These are phyloP conservation scores for Platanthera zijinensis DNA, from an alignment of 106 monocot species.

Conservation along the genomic window DNA sequence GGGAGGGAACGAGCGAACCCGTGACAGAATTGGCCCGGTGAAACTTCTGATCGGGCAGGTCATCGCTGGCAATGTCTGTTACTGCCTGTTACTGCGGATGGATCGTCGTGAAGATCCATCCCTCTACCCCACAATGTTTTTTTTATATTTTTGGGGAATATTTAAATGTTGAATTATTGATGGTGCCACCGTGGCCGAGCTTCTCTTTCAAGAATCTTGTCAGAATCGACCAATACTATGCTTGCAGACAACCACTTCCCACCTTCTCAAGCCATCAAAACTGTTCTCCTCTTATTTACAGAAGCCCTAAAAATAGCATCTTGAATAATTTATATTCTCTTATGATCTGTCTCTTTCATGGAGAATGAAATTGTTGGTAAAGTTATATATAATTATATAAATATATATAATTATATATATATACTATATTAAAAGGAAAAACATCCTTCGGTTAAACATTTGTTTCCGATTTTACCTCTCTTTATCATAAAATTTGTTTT, in stretches of 20 bases:
- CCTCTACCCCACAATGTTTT: too few species aligned
- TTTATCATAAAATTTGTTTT: too few species aligned
- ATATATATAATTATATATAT: too few species aligned
- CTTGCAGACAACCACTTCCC: constrained; percentile 61
- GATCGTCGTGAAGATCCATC: background rate
- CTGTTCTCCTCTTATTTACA: background rate
- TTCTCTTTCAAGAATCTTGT: constrained; percentile 34
- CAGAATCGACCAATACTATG: constrained; percentile 21
- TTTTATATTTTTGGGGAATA: background rate
- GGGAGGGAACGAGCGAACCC: background rate
- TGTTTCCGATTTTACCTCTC: too few species aligned
- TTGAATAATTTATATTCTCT: constrained; percentile 2
- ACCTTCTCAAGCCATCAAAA: constrained; percentile 32
- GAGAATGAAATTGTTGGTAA: constrained; percentile 1
- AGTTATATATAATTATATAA: too few species aligned
- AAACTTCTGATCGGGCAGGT: background rate
- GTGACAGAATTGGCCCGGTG: background rate
- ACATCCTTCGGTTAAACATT: too few species aligned
- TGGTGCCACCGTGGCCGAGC: constrained; percentile 8
- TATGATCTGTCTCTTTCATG: background rate
- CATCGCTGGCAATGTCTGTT: background rate
- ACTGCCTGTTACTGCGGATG: too few species aligned
- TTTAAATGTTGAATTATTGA: constrained; percentile 5
- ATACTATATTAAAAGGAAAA: too few species aligned
- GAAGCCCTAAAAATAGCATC: background rate